These are phyloP conservation scores for Bipolaris victoriae DNA, from an alignment of 2,329 filamentous ascomycete genomes.

Conservation along the genomic window DNA sequence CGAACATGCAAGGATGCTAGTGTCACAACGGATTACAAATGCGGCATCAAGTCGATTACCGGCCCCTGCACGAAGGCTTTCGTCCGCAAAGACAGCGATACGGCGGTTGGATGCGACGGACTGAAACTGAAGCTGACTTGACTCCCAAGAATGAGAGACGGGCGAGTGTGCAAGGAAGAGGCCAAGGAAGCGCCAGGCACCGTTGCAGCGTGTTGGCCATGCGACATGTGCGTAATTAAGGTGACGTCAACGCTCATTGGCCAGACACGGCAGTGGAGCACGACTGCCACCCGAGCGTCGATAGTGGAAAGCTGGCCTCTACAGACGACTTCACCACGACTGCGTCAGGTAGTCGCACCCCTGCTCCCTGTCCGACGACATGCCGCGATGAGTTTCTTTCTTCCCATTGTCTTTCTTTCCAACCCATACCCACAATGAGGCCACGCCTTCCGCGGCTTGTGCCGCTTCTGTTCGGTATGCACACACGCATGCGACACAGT, in stretches of 20 bases:
- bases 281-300: constrained; percentile 23
- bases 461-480: constrained; percentile 46
- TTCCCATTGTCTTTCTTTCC: constrained; percentile 19
- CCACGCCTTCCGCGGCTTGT: constrained; percentile 44
- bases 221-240: constrained; percentile 1
- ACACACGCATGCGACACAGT: constrained; percentile 7
- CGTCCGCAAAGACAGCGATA: constrained; percentile 13
- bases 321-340: constrained; percentile 31
- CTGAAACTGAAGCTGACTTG: background rate
- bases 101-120: background rate
- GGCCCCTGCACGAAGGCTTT: constrained; percentile 17
- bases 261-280: constrained; percentile 21
- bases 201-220: constrained; percentile 13
- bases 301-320: constrained; percentile 46
- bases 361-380: constrained; percentile 23
- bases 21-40: constrained; percentile 28
- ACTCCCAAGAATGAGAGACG: background rate
- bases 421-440: constrained; percentile 39
- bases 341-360: constrained; percentile 17
- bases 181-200: background rate
- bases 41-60: constrained; percentile 16
- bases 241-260: constrained; percentile 45
- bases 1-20: constrained; percentile 17
- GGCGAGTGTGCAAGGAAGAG: background rate
- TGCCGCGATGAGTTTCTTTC: constrained; percentile 42